Evolutionary conservation across 371 early-diverging fungal genomes (phyloP).

Genomic region (Dentiscutata heterogama): DNA sequence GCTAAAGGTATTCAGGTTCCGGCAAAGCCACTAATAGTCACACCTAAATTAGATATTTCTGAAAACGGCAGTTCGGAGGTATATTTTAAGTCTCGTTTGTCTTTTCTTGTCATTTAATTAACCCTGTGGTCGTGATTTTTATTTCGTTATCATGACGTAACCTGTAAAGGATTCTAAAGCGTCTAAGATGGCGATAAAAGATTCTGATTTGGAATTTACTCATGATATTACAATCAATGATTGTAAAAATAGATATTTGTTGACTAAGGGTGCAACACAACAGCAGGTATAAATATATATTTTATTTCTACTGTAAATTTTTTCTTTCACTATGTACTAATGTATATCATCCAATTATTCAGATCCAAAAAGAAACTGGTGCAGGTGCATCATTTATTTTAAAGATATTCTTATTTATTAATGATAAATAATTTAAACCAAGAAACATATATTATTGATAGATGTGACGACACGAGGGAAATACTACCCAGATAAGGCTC

Average conservation of each 20-base stretch:
- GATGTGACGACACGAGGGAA: conserved; percentile 88
- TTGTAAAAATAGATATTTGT: conserved; percentile 78
- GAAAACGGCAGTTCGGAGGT: conserved; percentile 33
- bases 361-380: conserved; percentile 77
- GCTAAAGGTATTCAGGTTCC: conserved; percentile 61
- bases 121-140: not conserved
- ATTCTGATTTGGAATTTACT: conserved; percentile 62
- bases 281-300: conserved; percentile 53
- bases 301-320: not conserved
- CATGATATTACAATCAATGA: conserved; percentile 84
- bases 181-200: conserved; percentile 35
- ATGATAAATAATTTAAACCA: not conserved
- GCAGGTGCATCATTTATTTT: conserved; percentile 60
- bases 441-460: conserved; percentile 37
- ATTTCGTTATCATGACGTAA: not conserved
- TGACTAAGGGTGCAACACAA: conserved; percentile 84
- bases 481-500: conserved; percentile 77
- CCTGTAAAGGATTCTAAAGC: not conserved
- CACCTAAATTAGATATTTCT: conserved; percentile 8
- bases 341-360: conserved; percentile 1
- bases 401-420: not conserved
- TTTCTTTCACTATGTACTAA: not conserved
- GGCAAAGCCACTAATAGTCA: conserved; percentile 35
- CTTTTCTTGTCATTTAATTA: not conserved
- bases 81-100: conserved; percentile 39